phyloP scores from a whole-genome alignment of 371 early-diverging fungal genomes.

The Lichtheimia ornata region DNA sequence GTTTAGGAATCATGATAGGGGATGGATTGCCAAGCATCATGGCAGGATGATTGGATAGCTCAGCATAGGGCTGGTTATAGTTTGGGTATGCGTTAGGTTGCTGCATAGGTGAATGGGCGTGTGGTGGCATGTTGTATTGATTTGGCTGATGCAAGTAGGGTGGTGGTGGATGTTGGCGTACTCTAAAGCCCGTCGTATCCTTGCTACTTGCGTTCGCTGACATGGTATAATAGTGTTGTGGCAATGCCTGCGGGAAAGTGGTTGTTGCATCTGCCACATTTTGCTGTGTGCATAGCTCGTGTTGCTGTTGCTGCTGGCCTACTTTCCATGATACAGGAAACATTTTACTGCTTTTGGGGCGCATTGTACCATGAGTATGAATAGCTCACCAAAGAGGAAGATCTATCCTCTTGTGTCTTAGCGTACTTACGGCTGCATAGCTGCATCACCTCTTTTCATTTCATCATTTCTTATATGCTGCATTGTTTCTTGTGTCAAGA shows the following conservation, averaged over 20 bases:
- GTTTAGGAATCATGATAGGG: neutral
- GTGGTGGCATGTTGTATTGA: conserved; percentile 8
- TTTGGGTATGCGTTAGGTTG: conserved; percentile 4
- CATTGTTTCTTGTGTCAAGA: too few relatives aligned
- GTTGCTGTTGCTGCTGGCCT: neutral
- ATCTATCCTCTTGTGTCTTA: too few relatives aligned
- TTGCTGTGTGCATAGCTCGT: too few relatives aligned
- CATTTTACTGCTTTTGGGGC: neutral
- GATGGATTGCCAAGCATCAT: conserved; percentile 1
- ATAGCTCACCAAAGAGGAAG: too few relatives aligned
- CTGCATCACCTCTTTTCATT: too few relatives aligned
- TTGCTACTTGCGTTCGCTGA: neutral
- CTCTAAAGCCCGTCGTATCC: neutral
- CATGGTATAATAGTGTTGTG: neutral
- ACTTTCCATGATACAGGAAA: neutral
- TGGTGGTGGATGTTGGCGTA: conserved; percentile 1
- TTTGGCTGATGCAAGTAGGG: neutral
- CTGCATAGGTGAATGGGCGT: conserved; percentile 6
- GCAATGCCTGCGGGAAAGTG: neutral
- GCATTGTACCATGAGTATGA: too few relatives aligned
- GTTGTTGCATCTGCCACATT: neutral
- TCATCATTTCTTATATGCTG: too few relatives aligned
- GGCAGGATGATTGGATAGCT: neutral
- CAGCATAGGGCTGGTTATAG: neutral
- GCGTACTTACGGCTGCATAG: too few relatives aligned